Evolutionary conservation across 352 stramenopile genomes (phyloP), one percentile per base, ranked within the genome.

Genomic region (Halophytophthora batemanensis): DNA sequence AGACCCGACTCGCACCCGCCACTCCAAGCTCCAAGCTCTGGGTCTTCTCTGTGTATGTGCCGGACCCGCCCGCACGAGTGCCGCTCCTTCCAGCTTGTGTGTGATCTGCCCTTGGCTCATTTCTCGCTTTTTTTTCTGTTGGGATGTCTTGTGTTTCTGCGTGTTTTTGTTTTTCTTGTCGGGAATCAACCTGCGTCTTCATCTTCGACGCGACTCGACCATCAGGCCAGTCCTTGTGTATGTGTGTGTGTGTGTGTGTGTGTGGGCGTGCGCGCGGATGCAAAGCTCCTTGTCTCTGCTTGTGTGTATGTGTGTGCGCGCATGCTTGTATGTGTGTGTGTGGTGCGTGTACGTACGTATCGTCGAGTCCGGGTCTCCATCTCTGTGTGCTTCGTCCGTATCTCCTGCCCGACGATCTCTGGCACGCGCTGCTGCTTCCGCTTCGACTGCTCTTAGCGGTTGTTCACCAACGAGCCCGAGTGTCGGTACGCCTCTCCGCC

Each of bases 391-490:
- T 45, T 36, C 43, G 55, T 45, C 48, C 25, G 31, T 25, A 31
- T 40, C 52, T 53, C 56, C 37, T 48, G 23, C 52, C 34, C 63
- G 51, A 29, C 63, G 28, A 36, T 47, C 39, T 61, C 36, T 57
- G 42, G 66, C 18, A 19, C 49, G 15, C 52, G 17, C 7, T 33
- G 18, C 21, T 28, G 13, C 19, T 21, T 23, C 21, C 17, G 19
- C 35, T 41, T 46, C 42, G 23, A 35, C 17, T 50, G 35, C 41
- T 56, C 62, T 44, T 74, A 71, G 39, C 65, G 63, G 52, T 77
- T 82, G 56, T 80, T 75, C 44, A 81, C 49, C 50, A 85, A 55
- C 40, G 71, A 77, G 21, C 71, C 50, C 0, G 71, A 61, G 23
- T 64, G 68, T 19, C 63, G 70, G 19, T 80, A 87, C 11, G 64